phyloP scores from a whole-genome alignment of 257 asterid species.

The Penstemon barbatus region DNA sequence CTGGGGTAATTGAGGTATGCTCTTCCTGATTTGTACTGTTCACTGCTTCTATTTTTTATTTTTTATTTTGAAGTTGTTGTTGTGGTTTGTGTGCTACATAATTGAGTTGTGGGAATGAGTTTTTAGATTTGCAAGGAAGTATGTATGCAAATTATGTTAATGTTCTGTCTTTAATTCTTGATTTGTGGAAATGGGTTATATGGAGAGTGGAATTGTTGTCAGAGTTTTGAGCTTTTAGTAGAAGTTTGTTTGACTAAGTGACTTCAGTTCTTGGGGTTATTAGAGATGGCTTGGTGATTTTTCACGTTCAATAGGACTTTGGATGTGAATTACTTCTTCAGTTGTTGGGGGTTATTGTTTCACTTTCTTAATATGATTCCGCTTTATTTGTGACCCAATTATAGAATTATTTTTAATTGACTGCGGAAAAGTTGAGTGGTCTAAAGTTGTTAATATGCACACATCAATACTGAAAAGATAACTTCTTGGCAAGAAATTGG shows the following conservation, averaged over 20 bases:
- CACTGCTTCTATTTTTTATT: neutral
- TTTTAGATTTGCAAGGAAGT: conserved; percentile 1
- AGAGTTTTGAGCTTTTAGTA: conserved; percentile 11
- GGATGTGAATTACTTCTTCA: conserved; percentile 2
- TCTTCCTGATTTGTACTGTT: neutral
- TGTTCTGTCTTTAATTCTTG: neutral
- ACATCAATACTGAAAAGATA: neutral
- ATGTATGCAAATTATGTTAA: neutral
- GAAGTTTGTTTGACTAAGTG: conserved; percentile 17
- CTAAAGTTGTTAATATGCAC: neutral
- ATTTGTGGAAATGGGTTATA: neutral
- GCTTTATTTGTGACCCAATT: neutral
- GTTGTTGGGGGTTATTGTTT: neutral
- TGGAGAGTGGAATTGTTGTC: neutral
- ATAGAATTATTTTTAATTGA: neutral
- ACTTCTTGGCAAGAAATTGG: neutral
- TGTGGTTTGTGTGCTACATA: neutral
- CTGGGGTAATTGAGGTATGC: conserved; percentile 71
- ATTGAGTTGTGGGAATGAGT: neutral
- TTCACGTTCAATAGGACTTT: neutral
- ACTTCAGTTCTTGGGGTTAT: conserved; percentile 1
- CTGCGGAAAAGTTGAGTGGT: conserved; percentile 3
- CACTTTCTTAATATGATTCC: neutral
- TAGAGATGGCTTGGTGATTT: conserved; percentile 1
- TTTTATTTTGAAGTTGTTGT: neutral